Evolutionary conservation across 257 asterid genomes (phyloP).

Genomic region (Penstemon newberryi): DNA sequence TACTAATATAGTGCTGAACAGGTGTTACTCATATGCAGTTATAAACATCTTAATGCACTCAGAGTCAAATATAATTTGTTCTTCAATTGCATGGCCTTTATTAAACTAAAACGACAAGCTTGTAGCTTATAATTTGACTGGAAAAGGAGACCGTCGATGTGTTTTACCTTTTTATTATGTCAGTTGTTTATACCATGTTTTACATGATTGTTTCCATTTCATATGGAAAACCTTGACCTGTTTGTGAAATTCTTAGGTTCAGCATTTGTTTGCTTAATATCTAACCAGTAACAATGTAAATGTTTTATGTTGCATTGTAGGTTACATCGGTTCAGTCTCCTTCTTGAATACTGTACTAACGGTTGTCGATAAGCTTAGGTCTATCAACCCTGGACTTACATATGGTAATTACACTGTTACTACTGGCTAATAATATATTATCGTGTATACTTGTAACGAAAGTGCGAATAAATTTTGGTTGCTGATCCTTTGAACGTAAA

Average conservation of each 20-base stretch:
- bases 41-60: not conserved
- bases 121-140: constrained; percentile 2
- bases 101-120: not conserved
- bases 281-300: not conserved
- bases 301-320: constrained; percentile 42
- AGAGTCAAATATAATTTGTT: constrained; percentile 15
- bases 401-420: constrained; percentile 57
- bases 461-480: constrained; percentile 8
- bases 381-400: constrained; percentile 84
- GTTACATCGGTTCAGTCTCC: constrained; percentile 94
- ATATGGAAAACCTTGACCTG: constrained; percentile 8
- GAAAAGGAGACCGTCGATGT: not conserved
- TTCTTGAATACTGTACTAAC: constrained; percentile 78
- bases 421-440: constrained; percentile 7
- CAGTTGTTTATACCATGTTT: not conserved
- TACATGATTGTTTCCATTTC: constrained; percentile 24
- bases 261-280: constrained; percentile 18
- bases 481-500: constrained; percentile 12
- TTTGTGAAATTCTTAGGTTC: not conserved
- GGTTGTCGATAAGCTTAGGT: constrained; percentile 86
- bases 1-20: constrained; percentile 15
- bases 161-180: constrained; percentile 5
- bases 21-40: not conserved
- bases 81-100: constrained; percentile 16
- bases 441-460: not conserved